Evolutionary conservation across 257 asterid genomes (phyloP).

Genomic region (Solanum neorickii): DNA sequence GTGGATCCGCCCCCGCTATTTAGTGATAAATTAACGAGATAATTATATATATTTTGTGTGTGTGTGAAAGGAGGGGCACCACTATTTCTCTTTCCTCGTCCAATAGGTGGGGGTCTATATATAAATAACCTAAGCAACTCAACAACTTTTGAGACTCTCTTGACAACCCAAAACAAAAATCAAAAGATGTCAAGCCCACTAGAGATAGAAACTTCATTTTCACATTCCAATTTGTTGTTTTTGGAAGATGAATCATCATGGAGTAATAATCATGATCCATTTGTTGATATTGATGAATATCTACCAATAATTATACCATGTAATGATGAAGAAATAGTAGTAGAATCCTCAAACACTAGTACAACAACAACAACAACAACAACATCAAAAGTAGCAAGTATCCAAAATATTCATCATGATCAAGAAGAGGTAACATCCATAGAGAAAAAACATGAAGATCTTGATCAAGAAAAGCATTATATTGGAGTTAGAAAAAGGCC

Average conservation of each 20-base stretch:
- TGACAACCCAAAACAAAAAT: background rate
- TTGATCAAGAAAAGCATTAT: background rate
- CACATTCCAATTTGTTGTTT: background rate
- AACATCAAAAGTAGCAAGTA: background rate
- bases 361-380: background rate
- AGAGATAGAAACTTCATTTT: background rate
- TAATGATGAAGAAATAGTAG: background rate
- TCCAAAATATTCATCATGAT: background rate
- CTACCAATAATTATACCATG: background rate
- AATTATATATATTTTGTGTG: background rate
- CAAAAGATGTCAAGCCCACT: background rate
- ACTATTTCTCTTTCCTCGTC: background rate
- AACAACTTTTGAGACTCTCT: background rate
- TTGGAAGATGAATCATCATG: background rate
- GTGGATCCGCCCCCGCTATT: background rate
- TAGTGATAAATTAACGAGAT: background rate
- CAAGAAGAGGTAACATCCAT: background rate
- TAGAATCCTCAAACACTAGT: background rate
- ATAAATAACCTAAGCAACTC: background rate
- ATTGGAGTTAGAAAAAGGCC: conserved; percentile 24
- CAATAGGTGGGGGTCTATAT: background rate
- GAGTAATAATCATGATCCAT: background rate
- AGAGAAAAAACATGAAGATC: background rate
- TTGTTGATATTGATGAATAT: background rate
- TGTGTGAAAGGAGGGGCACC: too few relatives aligned